Percentiles rank a stretch among this genome's conserved stretches.
These are phyloP conservation scores for Cryptococcus jaspeensis DNA, from an alignment of 1,284 basidiomycete genomes.

Conservation along the genomic window DNA sequence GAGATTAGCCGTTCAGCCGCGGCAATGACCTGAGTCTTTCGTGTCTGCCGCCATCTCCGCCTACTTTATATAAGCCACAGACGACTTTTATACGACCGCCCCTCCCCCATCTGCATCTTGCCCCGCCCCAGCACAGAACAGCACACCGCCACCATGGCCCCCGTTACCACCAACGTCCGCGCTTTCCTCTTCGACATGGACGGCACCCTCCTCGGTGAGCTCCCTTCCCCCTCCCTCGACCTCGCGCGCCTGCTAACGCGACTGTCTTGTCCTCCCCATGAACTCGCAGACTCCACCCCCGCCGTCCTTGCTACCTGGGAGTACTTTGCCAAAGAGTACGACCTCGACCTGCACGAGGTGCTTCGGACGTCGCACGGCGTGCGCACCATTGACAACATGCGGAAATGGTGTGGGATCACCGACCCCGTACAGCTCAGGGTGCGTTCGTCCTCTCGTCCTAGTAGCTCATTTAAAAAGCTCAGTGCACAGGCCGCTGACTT, in stretches of 20 bases:
- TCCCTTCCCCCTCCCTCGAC: not conserved
- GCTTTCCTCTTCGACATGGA: constrained; percentile 49
- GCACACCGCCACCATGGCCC: too few species aligned
- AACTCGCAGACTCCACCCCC: constrained; percentile 49
- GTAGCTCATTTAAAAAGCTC: too few species aligned
- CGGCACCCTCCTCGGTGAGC: constrained; percentile 47
- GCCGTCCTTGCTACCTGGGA: constrained; percentile 49
- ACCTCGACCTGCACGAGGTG: constrained; percentile 47
- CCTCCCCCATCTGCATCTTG: too few species aligned
- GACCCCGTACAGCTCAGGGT: constrained; percentile 62
- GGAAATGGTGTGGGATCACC: constrained; percentile 63
- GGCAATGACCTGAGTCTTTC: too few species aligned
- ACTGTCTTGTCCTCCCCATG: not conserved
- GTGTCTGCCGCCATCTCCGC: too few species aligned
- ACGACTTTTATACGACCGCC: too few species aligned
- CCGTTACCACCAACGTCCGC: constrained; percentile 2
- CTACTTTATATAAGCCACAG: too few species aligned
- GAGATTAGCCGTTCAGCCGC: too few species aligned
- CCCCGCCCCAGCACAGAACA: too few species aligned
- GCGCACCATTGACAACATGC: constrained; percentile 67
- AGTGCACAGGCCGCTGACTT: too few species aligned
- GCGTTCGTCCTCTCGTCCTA: constrained; percentile 10
- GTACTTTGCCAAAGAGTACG: constrained; percentile 42
- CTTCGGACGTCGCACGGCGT: constrained; percentile 64
- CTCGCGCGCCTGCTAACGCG: not conserved